Evolutionary conservation across 2,329 filamentous ascomycete genomes (phyloP), one percentile per base, ranked within the genome.

Genomic region (Lasiodiplodia hormozganensis): DNA sequence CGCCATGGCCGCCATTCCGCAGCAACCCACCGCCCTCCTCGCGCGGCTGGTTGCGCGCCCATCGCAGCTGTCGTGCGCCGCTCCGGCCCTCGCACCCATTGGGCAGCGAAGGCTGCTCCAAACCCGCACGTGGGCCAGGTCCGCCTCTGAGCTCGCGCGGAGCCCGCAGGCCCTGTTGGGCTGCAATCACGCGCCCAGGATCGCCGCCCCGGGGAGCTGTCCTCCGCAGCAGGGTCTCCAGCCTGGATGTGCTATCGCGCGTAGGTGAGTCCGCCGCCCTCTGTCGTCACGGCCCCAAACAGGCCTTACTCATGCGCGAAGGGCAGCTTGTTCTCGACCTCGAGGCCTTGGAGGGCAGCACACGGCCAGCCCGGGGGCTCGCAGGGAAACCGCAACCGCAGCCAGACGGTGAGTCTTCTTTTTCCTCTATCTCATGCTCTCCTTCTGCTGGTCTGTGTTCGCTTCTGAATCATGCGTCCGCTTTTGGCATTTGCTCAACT

Each of bases 71-170:
- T 47, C 21, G n/a, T 60, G 38, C 38, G n/a, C 25, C 52, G 34
- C 57, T 47, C 57, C 56, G 40, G 6, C 4, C 18, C 56, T n/a
- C 58, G 40, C 40, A 25, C 40, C 58, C 25, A 62, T 62, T 62
- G 58, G 58, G 58, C 58, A 3, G 36, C 57, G 57, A 60, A 25
- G 21, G 36, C 57, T 40, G 49, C 49, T 54, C 51, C 34, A 31
- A 11, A 12, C 6, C 52, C 52, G 64, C 64, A 66, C 64, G 64
- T 66, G 64, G 36, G 16, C 23, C 18, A n/a, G 36, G 51, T 34
- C 62, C 36, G 60, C 60, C 62, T 66, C 64, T 66, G 36, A 66
- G 49, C 64, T 49, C 21, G 23, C 36, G 36, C 64, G 64, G 64
- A 57, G 64, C 51, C 36, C 38, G 25, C 64, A 52, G 38, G 36